A percentile compares a stretch with the other conserved stretches of the same genome.
These are phyloP conservation scores for Datura wrightii DNA, from an alignment of 257 asterid genomes.

Conservation along the genomic window DNA sequence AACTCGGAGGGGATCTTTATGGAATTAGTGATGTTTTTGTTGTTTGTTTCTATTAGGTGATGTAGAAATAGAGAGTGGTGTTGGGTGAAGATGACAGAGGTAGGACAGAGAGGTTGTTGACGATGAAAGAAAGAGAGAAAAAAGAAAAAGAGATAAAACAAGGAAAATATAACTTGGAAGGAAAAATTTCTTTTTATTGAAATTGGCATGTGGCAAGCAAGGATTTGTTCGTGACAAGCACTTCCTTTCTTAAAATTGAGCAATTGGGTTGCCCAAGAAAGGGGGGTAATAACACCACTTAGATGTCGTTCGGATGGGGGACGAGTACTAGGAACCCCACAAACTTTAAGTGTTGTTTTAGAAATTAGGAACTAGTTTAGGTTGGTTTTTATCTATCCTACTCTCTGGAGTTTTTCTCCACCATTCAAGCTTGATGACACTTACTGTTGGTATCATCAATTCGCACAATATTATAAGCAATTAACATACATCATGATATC, in stretches of 20 bases:
- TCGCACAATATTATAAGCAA: not conserved
- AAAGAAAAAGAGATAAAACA: not conserved
- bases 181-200: not conserved
- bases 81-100: not conserved
- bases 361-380: not conserved
- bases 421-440: slow-evolving; percentile 3
- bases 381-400: not conserved
- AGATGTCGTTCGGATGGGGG: not conserved
- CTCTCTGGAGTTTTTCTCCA: not conserved
- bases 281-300: not conserved
- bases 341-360: not conserved
- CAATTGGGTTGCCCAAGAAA: not conserved
- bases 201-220: not conserved
- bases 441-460: not conserved
- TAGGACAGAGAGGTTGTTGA: not conserved
- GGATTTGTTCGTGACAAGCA: not conserved
- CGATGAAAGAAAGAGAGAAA: not conserved
- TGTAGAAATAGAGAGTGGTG: not conserved
- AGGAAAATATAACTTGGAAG: not conserved
- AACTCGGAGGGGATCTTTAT: not conserved
- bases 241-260: not conserved
- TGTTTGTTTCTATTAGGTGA: not conserved
- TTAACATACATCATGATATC: not conserved
- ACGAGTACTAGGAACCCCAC: not conserved
- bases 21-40: not conserved